Base-by-base conservation (phyloP, 2,329 filamentous ascomycete species). In the Cladosporium sp. region DNA sequence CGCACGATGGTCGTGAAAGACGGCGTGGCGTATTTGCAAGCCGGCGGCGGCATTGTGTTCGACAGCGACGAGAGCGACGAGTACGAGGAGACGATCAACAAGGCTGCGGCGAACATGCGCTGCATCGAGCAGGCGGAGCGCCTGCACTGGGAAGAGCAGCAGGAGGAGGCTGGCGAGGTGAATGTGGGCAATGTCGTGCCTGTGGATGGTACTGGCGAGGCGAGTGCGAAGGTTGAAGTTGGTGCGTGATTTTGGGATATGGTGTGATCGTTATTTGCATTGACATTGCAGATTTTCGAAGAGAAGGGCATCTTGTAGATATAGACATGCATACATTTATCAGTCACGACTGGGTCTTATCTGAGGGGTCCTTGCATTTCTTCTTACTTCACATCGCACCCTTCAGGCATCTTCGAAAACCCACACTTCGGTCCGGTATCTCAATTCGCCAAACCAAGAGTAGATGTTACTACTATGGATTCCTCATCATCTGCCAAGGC, bases 1-100 rank as follows among this genome's bases (percentile, higher is more conserved):
- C 85, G 95, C 53, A 99, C 95, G 6, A 99, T 99, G 95, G 79
- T 97, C 74, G 86, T 94, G 67, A 97, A 97, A 81, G 91, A 96
- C 66, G 91, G 91, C 0, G 85, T 95, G 65, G 94, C 93, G 3
- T 98, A 97, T 80, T 84, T 99, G 68, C 95, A 99, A 77, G 88
- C 88, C 46, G 88, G 91, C 16, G 93, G 93, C 39, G 93, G 93
- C 32, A 97, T 97, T 73, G 93, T 97, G 51, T 97, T 94, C 75
- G 95, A 98, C 79, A 96, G 91, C 48, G 93, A 96, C 75, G 90
- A 86, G 36, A 90, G 91, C 73, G 92, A 97, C 69, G 95, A 98
- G 79, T 97, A 93, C 84, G 87, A 94, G 79, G 92, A 98, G 85
- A 97, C 96, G 69, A 92, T 95, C 81, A 98, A 99, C 83, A 99